Percentiles rank a stretch among this genome's conserved stretches.
Conservation (phyloP, 371 early-diverging fungal species). For the Mucor plumbeus region DNA sequence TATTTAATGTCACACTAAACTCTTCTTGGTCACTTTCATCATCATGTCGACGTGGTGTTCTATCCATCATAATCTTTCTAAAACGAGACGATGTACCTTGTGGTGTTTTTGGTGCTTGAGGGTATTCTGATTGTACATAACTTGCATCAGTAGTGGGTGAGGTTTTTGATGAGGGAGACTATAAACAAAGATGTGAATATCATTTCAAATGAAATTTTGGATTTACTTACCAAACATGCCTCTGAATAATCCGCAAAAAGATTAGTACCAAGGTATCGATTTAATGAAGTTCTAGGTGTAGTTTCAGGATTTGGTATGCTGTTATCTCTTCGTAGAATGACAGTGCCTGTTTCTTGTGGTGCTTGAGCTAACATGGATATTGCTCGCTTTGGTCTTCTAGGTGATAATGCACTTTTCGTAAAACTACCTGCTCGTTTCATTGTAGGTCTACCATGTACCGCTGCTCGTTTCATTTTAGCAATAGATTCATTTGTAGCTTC, state of each 20-base stretch:
- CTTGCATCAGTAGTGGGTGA: not conserved
- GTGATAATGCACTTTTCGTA: constrained; percentile 22
- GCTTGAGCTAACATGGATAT: constrained; percentile 12
- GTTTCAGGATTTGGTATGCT: constrained; percentile 19
- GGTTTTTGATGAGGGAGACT: constrained; percentile 10
- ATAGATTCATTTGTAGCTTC: constrained; percentile 27
- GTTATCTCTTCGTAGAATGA: constrained; percentile 17
- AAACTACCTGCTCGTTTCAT: constrained; percentile 31
- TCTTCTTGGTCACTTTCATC: not conserved
- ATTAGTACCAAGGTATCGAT: constrained; percentile 19
- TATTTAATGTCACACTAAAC: not conserved
- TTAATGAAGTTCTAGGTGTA: constrained; percentile 18
- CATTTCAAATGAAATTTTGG: not conserved
- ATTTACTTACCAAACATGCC: constrained; percentile 7
- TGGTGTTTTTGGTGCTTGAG: constrained; percentile 13
- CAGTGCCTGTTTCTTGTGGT: constrained; percentile 19
- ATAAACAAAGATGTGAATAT: not conserved
- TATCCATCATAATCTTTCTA: constrained; percentile 21
- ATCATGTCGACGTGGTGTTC: constrained; percentile 8
- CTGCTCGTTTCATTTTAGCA: constrained; percentile 26
- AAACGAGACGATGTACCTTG: constrained; percentile 20
- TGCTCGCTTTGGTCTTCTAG: constrained; percentile 9
- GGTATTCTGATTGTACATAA: constrained; percentile 7
- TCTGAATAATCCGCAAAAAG: constrained; percentile 23
- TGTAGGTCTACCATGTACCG: constrained; percentile 27